Conservation (phyloP, 2,329 filamentous ascomycete species). For the Fusarium equiseti region DNA sequence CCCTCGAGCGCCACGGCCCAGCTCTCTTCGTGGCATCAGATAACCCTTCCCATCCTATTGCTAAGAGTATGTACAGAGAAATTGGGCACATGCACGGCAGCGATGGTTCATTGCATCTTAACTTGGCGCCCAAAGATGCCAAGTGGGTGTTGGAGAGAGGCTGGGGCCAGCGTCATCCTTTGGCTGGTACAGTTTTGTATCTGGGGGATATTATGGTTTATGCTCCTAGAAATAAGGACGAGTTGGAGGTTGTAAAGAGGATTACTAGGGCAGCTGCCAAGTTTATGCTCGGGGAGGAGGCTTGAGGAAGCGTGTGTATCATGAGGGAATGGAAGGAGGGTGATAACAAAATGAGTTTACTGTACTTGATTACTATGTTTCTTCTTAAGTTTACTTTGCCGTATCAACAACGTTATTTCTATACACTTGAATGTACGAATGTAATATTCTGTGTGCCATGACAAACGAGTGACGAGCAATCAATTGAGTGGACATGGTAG, state of each 20-base stretch:
- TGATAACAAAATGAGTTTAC: neutral
- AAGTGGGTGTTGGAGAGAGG: slow-evolving; percentile 30
- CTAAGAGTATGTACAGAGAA: slow-evolving; percentile 12
- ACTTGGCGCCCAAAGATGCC: slow-evolving; percentile 29
- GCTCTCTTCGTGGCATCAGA: slow-evolving; percentile 25
- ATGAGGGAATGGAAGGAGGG: neutral
- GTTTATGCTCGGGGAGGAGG: slow-evolving; percentile 29
- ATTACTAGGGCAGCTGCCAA: slow-evolving; percentile 19
- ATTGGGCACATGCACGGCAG: slow-evolving; percentile 35
- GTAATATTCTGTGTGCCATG: neutral
- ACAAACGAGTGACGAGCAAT: neutral
- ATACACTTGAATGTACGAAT: neutral
- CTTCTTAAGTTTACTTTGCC: neutral
- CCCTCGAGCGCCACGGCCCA: slow-evolving; percentile 25
- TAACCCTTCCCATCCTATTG: neutral
- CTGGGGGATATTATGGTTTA: slow-evolving; percentile 34
- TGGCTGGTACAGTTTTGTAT: slow-evolving; percentile 29
- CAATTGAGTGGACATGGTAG: rapidly evolving
- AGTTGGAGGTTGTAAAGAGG: slow-evolving; percentile 14
- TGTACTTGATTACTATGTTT: neutral
- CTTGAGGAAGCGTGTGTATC: neutral
- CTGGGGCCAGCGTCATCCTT: slow-evolving; percentile 34
- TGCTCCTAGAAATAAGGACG: slow-evolving; percentile 25
- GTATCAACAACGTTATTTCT: neutral
- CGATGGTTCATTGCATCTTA: slow-evolving; percentile 34